Conservation (phyloP, 352 stramenopile species). For the Peronospora destructor region DNA sequence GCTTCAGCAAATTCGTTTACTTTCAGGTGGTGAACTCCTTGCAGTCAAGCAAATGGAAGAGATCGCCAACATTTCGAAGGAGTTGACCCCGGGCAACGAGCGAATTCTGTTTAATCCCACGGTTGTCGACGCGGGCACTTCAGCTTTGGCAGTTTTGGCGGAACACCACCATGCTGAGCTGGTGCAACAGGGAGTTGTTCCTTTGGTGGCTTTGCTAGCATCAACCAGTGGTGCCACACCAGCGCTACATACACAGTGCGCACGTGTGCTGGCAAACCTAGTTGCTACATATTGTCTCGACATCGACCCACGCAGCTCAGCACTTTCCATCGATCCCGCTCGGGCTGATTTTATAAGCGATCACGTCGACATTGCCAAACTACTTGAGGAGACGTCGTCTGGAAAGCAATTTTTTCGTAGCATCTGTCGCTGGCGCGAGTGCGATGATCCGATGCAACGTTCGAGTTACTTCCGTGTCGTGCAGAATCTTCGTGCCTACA, state of each 20-base stretch:
- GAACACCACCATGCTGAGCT: conserved; percentile 61
- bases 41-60: conserved; percentile 75
- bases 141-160: conserved; percentile 58
- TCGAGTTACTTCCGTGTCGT: conserved; percentile 72
- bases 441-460: conserved; percentile 56
- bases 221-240: conserved; percentile 26
- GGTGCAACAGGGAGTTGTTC: conserved; percentile 54
- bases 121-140: conserved; percentile 61
- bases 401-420: conserved; percentile 39
- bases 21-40: conserved; percentile 51
- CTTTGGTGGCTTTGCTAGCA: conserved; percentile 50
- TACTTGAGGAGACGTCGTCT: conserved; percentile 38
- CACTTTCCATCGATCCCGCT: conserved; percentile 16
- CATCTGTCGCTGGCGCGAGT: conserved; percentile 36
- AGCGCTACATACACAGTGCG: conserved; percentile 45
- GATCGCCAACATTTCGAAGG: conserved; percentile 64
- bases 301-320: conserved; percentile 29
- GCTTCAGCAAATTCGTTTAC: conserved; percentile 61
- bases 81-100: conserved; percentile 71
- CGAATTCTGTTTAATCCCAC: conserved; percentile 58
- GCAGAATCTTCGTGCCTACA: conserved; percentile 56
- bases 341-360: conserved; percentile 20
- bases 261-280: conserved; percentile 72
- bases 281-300: conserved; percentile 45
- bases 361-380: conserved; percentile 46